phyloP scores from a whole-genome alignment of 1,284 basidiomycete genomes.

The Ceratobasidium sp. region DNA sequence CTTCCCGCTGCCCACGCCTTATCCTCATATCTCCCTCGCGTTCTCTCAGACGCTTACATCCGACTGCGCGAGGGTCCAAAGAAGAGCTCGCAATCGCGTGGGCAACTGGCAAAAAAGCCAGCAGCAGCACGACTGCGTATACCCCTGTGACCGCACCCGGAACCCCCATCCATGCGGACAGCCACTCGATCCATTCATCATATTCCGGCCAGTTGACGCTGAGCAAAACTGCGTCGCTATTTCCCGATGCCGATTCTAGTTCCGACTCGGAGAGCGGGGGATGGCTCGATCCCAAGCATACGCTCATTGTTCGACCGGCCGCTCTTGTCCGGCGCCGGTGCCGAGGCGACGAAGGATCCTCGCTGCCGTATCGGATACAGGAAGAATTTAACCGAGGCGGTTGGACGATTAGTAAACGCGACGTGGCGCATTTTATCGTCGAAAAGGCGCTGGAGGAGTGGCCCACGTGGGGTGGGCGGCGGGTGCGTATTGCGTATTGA shows the following conservation, averaged over 20 bases:
- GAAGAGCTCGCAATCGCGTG: slow-evolving; percentile 20
- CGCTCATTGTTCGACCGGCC: slow-evolving; percentile 24
- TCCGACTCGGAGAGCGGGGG: not conserved
- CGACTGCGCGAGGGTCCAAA: not conserved
- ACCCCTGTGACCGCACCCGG: slow-evolving; percentile 8
- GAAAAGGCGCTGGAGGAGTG: slow-evolving; percentile 25
- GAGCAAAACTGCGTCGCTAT: slow-evolving; percentile 1
- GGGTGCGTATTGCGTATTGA: slow-evolving; percentile 31
- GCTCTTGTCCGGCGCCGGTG: slow-evolving; percentile 24
- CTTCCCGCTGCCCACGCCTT: slow-evolving; percentile 8
- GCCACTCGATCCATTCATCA: slow-evolving; percentile 22
- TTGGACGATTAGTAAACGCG: slow-evolving; percentile 30
- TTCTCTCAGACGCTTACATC: slow-evolving; percentile 15
- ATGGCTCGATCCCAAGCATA: slow-evolving; percentile 26
- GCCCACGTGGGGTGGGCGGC: slow-evolving; percentile 17
- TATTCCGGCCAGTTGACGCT: slow-evolving; percentile 1
- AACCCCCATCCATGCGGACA: slow-evolving; percentile 23
- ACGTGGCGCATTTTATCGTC: slow-evolving; percentile 30
- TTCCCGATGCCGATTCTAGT: slow-evolving; percentile 2
- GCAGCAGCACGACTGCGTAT: not conserved
- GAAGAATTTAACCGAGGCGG: slow-evolving; percentile 24
- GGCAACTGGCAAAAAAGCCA: slow-evolving; percentile 36
- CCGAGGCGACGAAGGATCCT: slow-evolving; percentile 9
- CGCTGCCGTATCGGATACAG: slow-evolving; percentile 28
- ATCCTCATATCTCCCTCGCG: slow-evolving; percentile 29